phyloP scores from a whole-genome alignment of 2,329 filamentous ascomycete species.

The Fusarium sp. region DNA sequence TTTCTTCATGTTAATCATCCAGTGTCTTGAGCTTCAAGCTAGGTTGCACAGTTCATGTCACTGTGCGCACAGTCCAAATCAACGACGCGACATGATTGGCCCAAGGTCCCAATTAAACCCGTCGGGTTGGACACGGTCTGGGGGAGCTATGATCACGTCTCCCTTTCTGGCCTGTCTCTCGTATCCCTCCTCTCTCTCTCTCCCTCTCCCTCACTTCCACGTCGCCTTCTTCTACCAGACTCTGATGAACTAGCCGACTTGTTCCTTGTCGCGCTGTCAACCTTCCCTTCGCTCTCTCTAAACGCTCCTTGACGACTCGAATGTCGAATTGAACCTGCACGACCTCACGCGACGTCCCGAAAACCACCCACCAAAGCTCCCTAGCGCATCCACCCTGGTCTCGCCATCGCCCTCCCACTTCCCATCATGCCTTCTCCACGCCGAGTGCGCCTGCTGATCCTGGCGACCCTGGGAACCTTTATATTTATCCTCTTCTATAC shows the following conservation, averaged over 20 bases:
- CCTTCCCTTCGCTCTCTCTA: not conserved
- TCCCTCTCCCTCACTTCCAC: slow-evolving; percentile 15
- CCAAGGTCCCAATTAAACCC: slow-evolving; percentile 8
- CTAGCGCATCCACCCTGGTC: slow-evolving; percentile 33
- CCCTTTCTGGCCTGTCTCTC: slow-evolving; percentile 33
- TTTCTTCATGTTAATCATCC: not conserved
- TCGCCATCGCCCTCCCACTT: slow-evolving; percentile 26
- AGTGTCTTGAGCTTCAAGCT: not conserved
- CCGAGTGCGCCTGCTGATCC: slow-evolving; percentile 74
- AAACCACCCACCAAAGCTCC: slow-evolving; percentile 42
- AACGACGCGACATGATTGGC: slow-evolving; percentile 23
- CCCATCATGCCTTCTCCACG: slow-evolving; percentile 75
- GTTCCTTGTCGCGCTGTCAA: slow-evolving; percentile 19
- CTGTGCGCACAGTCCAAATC: slow-evolving; percentile 11
- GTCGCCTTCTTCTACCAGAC: not conserved
- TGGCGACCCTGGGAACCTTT: slow-evolving; percentile 73
- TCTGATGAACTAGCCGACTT: slow-evolving; percentile 21
- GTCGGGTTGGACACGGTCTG: slow-evolving; percentile 18
- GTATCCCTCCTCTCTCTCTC: slow-evolving; percentile 8
- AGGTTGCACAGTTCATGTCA: slow-evolving; percentile 15
- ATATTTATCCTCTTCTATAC: slow-evolving; percentile 81
- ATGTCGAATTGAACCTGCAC: slow-evolving; percentile 1
- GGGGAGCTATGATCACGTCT: slow-evolving; percentile 31
- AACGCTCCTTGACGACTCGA: slow-evolving; percentile 14
- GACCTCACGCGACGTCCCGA: slow-evolving; percentile 9